Percentiles rank a stretch among this genome's conserved stretches.
phyloP scores from a whole-genome alignment of 495 filamentous ascomycete genomes.

The Penicillium ochrochloron region DNA sequence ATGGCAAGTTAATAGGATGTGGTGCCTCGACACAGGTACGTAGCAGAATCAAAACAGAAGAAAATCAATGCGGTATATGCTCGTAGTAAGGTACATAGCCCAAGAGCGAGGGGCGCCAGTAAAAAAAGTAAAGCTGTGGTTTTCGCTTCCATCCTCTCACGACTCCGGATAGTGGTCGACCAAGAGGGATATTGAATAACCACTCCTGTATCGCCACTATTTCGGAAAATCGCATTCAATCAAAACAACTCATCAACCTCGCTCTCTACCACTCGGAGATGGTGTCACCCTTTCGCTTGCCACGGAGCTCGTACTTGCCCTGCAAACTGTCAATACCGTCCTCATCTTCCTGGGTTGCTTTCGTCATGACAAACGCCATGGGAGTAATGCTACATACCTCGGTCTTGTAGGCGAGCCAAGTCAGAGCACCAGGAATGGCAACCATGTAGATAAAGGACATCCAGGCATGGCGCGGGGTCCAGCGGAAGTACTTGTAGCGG shows the following conservation, averaged over 20 bases:
- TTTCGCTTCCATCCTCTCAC: conserved; percentile 11
- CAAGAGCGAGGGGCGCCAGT: conserved; percentile 20
- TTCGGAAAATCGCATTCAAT: background rate
- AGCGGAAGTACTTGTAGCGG: conserved; percentile 94
- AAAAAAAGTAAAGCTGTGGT: conserved; percentile 23
- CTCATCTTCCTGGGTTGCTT: conserved; percentile 1
- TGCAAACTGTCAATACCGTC: conserved; percentile 42
- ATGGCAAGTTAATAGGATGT: background rate
- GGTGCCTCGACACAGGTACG: background rate
- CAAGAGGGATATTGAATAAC: background rate
- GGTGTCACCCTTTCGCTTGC: conserved; percentile 83
- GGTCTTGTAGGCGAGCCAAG: conserved; percentile 71
- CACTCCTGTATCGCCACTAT: background rate
- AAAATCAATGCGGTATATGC: conserved; percentile 45
- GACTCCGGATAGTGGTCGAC: background rate
- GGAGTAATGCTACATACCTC: conserved; percentile 66
- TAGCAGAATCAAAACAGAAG: background rate
- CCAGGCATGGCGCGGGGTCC: conserved; percentile 80
- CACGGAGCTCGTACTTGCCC: conserved; percentile 86
- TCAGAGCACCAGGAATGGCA: conserved; percentile 69
- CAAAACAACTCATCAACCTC: conserved; percentile 10
- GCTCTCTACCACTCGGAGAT: conserved; percentile 69
- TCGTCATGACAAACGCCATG: background rate
- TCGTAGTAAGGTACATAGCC: conserved; percentile 45
- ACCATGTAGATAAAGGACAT: conserved; percentile 75